phyloP scores from a whole-genome alignment of 768 basidiomycete species.

The Lactarius tabidus region DNA sequence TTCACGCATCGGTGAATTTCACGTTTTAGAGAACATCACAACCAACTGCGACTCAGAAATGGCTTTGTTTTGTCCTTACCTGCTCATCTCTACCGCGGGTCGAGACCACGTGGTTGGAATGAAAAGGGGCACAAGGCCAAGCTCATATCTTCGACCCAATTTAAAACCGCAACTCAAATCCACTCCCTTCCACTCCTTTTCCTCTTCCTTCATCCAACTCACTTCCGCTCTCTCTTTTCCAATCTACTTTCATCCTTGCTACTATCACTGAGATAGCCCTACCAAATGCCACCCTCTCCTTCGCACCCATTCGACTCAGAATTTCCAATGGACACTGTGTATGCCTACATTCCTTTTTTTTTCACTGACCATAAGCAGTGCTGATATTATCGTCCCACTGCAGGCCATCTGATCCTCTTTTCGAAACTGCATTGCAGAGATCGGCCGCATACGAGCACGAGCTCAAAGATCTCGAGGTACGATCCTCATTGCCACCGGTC shows the following conservation, averaged over 20 bases:
- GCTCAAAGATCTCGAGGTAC: conserved; percentile 28
- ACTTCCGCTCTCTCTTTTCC: background rate
- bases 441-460: conserved; percentile 16
- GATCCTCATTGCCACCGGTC: background rate
- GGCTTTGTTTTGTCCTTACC: too few relatives aligned
- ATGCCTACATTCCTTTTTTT: background rate
- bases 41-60: too few relatives aligned
- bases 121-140: background rate
- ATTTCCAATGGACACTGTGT: background rate
- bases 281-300: background rate
- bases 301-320: conserved; percentile 7
- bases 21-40: background rate
- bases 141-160: background rate
- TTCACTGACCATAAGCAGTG: background rate
- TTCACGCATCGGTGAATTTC: background rate
- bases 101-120: background rate
- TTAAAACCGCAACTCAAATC: background rate
- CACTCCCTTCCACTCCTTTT: background rate
- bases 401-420: background rate
- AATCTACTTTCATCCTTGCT: background rate
- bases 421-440: background rate
- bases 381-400: background rate
- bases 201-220: background rate
- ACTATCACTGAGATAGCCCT: background rate
- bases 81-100: background rate